Evolutionary conservation across 768 basidiomycete genomes (phyloP).

Genomic region (Mycena capillaripes): DNA sequence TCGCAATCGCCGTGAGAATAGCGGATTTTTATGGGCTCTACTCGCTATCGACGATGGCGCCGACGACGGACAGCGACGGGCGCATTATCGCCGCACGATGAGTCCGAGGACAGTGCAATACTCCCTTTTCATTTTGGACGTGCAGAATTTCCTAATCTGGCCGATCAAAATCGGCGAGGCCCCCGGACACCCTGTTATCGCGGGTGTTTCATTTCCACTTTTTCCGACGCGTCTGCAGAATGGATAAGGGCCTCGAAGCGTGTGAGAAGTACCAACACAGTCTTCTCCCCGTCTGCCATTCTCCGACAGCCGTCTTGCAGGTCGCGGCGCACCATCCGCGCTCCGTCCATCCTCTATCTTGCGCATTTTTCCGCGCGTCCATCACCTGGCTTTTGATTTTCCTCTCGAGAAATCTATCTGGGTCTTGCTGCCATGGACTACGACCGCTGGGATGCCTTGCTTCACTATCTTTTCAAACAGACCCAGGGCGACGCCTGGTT

Average conservation of each 20-base stretch:
- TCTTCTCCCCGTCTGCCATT: neutral
- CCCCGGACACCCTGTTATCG: slow-evolving; percentile 6
- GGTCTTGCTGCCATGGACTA: slow-evolving; percentile 66
- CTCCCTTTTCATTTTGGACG: too few species aligned
- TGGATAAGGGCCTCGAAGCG: neutral
- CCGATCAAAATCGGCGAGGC: neutral
- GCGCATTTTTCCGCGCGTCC: neutral
- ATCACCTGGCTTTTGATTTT: neutral
- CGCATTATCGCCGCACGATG: too few species aligned
- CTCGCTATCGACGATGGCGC: too few species aligned
- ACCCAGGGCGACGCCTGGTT: slow-evolving; percentile 91
- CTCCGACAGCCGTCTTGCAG: neutral
- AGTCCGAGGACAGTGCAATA: too few species aligned
- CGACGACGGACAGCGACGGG: too few species aligned
- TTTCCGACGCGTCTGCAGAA: neutral
- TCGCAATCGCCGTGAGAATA: too few species aligned
- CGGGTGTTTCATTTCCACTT: neutral
- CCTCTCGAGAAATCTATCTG: neutral
- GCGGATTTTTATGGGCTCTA: too few species aligned
- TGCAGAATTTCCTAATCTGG: too few species aligned
- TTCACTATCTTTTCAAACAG: slow-evolving; percentile 84
- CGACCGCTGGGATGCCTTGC: slow-evolving; percentile 83
- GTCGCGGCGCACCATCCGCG: neutral
- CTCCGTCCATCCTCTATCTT: neutral
- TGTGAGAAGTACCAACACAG: neutral